phyloP scores from a whole-genome alignment of 202 grass and related monocot genomes.

The Brachypodium distachyon region DNA sequence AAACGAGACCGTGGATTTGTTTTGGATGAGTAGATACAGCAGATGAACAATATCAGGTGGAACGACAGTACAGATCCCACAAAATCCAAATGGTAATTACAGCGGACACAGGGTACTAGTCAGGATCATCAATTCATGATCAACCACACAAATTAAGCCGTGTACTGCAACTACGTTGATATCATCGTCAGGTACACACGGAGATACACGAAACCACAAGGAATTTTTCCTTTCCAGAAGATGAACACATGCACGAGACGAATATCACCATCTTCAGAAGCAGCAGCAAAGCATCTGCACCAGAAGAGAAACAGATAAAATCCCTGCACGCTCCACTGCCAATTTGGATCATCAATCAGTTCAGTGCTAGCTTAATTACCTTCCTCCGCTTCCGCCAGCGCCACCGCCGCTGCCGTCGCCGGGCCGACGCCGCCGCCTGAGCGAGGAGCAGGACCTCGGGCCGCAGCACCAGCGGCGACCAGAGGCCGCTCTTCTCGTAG shows the following conservation, averaged over 20 bases:
- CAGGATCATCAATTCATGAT: background rate
- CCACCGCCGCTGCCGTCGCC: background rate
- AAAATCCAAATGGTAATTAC: background rate
- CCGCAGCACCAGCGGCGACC: slow-evolving; percentile 70
- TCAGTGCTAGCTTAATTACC: too few relatives aligned
- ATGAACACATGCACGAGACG: background rate
- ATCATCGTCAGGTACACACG: background rate
- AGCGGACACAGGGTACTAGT: background rate
- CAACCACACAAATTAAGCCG: background rate
- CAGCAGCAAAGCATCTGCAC: slow-evolving; percentile 39
- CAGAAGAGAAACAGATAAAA: background rate
- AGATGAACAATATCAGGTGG: background rate
- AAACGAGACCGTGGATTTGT: background rate
- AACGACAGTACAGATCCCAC: background rate
- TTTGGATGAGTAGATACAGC: background rate
- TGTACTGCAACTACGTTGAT: background rate
- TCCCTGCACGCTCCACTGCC: background rate
- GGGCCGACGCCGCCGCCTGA: background rate
- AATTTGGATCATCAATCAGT: background rate
- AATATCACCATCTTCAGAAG: slow-evolving; percentile 9
- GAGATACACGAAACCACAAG: background rate
- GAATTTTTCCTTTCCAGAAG: background rate
- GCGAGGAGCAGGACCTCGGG: slow-evolving; percentile 31
- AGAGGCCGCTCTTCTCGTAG: slow-evolving; percentile 64
- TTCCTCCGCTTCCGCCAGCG: slow-evolving; percentile 25